phyloP scores from a whole-genome alignment of 1,139 yeast genomes.

The Magnusiomyces suaveolens region DNA sequence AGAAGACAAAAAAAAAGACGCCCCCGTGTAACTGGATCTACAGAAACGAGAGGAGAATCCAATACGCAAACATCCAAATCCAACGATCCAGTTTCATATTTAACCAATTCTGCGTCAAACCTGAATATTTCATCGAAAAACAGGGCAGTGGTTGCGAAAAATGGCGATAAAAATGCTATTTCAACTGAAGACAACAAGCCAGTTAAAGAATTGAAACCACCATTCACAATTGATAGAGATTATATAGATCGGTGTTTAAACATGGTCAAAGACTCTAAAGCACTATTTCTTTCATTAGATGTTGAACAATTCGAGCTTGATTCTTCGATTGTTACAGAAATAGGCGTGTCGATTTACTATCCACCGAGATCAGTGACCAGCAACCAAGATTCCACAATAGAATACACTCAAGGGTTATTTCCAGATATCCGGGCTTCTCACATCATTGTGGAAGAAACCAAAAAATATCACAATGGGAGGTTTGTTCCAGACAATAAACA shows the following conservation, averaged over 20 bases:
- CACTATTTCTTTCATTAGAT: constrained; percentile 39
- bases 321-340: constrained; percentile 45
- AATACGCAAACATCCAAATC: no score
- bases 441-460: constrained; percentile 45
- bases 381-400: neutral
- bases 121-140: no score
- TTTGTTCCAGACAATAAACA: constrained; percentile 32
- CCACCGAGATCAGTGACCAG: no score
- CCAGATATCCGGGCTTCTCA: constrained; percentile 32
- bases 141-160: no score
- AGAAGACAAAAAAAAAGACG: no score
- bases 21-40: no score
- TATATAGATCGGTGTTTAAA: neutral
- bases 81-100: no score
- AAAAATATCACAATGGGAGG: constrained; percentile 43
- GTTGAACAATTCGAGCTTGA: constrained; percentile 56
- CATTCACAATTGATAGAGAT: neutral
- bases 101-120: no score
- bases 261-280: neutral
- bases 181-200: no score
- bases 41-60: no score
- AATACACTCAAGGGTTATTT: neutral
- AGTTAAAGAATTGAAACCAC: no score
- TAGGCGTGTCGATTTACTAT: constrained; percentile 60
- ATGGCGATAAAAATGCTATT: no score